Evolutionary conservation across 192 early-diverging fungal genomes (phyloP).

Genomic region (Gigaspora rosea): DNA sequence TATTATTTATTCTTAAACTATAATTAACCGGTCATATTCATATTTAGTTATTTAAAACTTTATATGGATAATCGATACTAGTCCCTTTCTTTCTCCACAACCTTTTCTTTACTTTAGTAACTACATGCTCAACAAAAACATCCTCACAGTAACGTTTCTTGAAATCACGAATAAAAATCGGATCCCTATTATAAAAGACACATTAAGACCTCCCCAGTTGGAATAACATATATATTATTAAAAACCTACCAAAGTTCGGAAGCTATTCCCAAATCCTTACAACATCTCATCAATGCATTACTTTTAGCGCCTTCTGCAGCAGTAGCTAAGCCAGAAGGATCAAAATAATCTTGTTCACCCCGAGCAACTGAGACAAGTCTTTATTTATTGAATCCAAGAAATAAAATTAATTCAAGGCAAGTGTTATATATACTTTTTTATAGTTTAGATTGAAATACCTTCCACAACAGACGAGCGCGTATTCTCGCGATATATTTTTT

Average conservation of each 20-base stretch:
- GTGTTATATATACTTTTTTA: background rate
- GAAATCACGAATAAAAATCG: conserved; percentile 82
- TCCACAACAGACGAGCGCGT: conserved; percentile 84
- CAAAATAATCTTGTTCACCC: conserved; percentile 92
- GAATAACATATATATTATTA: background rate
- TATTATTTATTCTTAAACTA: too few relatives aligned
- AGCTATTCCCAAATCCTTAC: conserved; percentile 92
- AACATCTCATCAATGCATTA: conserved; percentile 94
- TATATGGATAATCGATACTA: conserved; percentile 63
- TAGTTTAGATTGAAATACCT: conserved; percentile 47
- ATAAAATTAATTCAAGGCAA: background rate
- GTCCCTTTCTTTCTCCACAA: conserved; percentile 85
- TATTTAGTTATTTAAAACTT: background rate
- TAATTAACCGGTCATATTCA: too few relatives aligned
- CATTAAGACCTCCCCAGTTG: background rate
- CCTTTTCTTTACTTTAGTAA: conserved; percentile 75
- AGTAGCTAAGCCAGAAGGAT: conserved; percentile 71
- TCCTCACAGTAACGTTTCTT: conserved; percentile 80
- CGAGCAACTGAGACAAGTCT: conserved; percentile 85
- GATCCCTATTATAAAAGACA: conserved; percentile 65
- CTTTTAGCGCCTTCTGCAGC: conserved; percentile 88
- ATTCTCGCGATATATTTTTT: conserved; percentile 86
- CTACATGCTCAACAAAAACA: conserved; percentile 73
- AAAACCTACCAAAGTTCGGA: conserved; percentile 79
- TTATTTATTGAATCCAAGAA: background rate